phyloP scores from a whole-genome alignment of 805 yeast species.

The Yarrowia bubula region DNA sequence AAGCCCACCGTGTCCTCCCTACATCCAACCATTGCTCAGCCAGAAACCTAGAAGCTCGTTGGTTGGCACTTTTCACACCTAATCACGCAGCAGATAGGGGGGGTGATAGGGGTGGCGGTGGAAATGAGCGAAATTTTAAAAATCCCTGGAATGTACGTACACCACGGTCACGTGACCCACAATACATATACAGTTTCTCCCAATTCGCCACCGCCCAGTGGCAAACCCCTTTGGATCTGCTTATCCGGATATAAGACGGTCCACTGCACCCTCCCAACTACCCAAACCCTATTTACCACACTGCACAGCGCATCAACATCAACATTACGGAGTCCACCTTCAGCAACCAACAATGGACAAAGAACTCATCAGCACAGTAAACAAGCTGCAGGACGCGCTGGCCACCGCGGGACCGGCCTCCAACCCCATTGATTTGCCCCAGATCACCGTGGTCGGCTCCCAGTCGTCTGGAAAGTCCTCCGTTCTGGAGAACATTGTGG shows the following conservation, averaged over 20 bases:
- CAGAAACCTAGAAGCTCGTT: background rate
- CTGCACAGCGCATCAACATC: background rate
- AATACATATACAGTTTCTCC: too few species aligned
- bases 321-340: background rate
- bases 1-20: background rate
- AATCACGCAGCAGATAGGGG: background rate
- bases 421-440: conserved; percentile 90
- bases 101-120: too few species aligned
- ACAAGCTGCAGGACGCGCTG: conserved; percentile 63
- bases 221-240: conserved; percentile 4
- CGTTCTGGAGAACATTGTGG: conserved; percentile 86
- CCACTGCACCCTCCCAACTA: background rate
- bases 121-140: too few species aligned
- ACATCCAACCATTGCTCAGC: background rate
- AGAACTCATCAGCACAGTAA: conserved; percentile 23
- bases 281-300: background rate
- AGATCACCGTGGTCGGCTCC: conserved; percentile 92
- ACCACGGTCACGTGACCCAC: too few species aligned
- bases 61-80: background rate
- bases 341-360: conserved; percentile 15
- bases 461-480: conserved; percentile 89
- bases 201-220: background rate
- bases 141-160: too few species aligned
- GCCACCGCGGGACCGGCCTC: conserved; percentile 93
- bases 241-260: background rate